Conservation (phyloP, 495 filamentous ascomycete species). For the Lepidopterella palustris region DNA sequence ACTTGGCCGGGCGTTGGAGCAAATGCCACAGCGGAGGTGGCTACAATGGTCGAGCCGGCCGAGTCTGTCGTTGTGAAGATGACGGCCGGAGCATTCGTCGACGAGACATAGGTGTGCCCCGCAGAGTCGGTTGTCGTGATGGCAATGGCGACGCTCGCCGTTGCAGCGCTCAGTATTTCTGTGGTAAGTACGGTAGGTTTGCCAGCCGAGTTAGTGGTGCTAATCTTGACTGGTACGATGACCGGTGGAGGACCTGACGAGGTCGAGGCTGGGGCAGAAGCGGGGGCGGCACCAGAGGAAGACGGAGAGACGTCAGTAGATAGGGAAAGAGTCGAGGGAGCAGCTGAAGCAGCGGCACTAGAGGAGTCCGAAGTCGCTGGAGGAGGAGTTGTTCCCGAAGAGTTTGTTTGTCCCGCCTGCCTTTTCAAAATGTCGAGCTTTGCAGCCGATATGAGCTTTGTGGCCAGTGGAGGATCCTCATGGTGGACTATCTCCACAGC, state of each 20-base stretch:
- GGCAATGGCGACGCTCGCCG: slow-evolving; percentile 20
- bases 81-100: slow-evolving; percentile 26
- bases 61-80: slow-evolving; percentile 35
- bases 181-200: slow-evolving; percentile 8
- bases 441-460: slow-evolving; percentile 33
- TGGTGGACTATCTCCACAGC: slow-evolving; percentile 41
- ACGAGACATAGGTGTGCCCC: slow-evolving; percentile 14
- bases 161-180: slow-evolving; percentile 19
- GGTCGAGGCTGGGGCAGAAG: neutral
- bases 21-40: slow-evolving; percentile 29
- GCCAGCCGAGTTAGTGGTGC: slow-evolving; percentile 13
- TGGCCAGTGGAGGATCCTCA: slow-evolving; percentile 41
- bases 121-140: slow-evolving; percentile 20
- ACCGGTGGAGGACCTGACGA: slow-evolving; percentile 10
- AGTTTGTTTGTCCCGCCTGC: slow-evolving; percentile 23
- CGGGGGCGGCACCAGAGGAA: neutral
- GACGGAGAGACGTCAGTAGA: neutral
- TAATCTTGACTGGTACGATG: slow-evolving; percentile 28
- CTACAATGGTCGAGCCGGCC: slow-evolving; percentile 25
- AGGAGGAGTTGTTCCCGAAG: slow-evolving; percentile 9
- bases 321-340: neutral
- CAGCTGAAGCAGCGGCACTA: neutral
- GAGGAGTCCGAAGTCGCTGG: slow-evolving; percentile 1
- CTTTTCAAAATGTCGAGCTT: slow-evolving; percentile 33
- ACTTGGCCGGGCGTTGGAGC: slow-evolving; percentile 33